phyloP scores from a whole-genome alignment of 176 grass and related monocot species.

The Tillandsia fasciculata region DNA sequence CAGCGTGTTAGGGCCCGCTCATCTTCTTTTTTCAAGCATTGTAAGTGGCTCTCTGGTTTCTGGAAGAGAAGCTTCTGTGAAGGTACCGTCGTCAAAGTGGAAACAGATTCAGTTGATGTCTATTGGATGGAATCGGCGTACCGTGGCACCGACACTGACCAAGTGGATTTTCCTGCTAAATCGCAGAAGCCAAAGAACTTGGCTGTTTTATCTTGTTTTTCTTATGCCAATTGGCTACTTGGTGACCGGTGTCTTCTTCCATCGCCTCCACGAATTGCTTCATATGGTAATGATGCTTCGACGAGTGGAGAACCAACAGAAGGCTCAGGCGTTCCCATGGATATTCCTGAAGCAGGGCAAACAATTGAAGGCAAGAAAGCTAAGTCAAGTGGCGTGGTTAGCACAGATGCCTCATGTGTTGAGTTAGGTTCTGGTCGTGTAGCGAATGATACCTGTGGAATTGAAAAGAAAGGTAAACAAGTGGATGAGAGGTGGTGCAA shows the following conservation, averaged over 20 bases:
- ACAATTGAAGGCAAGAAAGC: neutral
- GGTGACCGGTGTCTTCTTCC: slow-evolving; percentile 76
- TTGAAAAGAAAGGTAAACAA: neutral
- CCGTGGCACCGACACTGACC: slow-evolving; percentile 38
- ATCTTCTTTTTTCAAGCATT: slow-evolving; percentile 81
- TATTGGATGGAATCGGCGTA: slow-evolving; percentile 83
- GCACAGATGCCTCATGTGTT: neutral
- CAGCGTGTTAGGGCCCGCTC: slow-evolving; percentile 70
- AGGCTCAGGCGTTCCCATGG: slow-evolving; percentile 10
- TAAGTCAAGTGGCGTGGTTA: neutral
- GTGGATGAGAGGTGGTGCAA: no score
- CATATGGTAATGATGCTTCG: slow-evolving; percentile 19
- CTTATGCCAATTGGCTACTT: slow-evolving; percentile 75
- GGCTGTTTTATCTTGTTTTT: slow-evolving; percentile 70
- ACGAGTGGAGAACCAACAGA: slow-evolving; percentile 19
- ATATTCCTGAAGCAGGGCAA: slow-evolving; percentile 18
- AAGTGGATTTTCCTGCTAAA: slow-evolving; percentile 42
- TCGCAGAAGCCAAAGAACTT: slow-evolving; percentile 85
- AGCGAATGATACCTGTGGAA: neutral
- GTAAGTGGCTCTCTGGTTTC: slow-evolving; percentile 67
- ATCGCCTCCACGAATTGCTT: slow-evolving; percentile 9
- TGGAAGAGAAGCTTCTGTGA: slow-evolving; percentile 78
- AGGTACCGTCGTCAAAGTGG: slow-evolving; percentile 75
- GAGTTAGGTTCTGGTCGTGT: neutral
- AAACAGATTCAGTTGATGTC: slow-evolving; percentile 67